phyloP scores from a whole-genome alignment of 805 yeast species.

The Novakomyces olei region DNA sequence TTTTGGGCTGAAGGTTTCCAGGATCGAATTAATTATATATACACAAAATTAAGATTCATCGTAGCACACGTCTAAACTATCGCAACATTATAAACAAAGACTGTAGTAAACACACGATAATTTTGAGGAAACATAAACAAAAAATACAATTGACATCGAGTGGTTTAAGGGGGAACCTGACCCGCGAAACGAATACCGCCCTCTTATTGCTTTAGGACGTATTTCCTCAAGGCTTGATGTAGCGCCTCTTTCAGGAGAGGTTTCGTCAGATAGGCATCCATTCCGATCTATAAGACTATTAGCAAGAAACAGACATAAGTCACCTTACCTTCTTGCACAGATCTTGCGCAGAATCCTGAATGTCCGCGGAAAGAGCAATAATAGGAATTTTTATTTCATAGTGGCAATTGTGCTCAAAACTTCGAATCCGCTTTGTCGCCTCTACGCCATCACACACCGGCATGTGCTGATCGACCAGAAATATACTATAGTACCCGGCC shows the following conservation, averaged over 20 bases:
- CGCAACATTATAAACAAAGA: too few relatives aligned
- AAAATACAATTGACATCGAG: too few relatives aligned
- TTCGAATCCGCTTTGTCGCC: conserved; percentile 1
- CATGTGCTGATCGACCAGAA: conserved; percentile 4
- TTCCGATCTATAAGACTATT: conserved; percentile 1
- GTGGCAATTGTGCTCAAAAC: not conserved
- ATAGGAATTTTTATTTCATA: not conserved
- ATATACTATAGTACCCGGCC: not conserved
- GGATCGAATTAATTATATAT: too few relatives aligned
- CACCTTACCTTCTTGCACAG: too few relatives aligned
- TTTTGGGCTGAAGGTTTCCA: too few relatives aligned
- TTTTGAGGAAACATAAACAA: too few relatives aligned
- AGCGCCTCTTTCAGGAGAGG: not conserved
- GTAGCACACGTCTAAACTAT: too few relatives aligned
- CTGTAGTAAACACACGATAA: too few relatives aligned
- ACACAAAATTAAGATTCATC: too few relatives aligned
- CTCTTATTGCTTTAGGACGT: not conserved
- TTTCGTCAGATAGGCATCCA: conserved; percentile 1
- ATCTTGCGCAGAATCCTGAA: conserved; percentile 1
- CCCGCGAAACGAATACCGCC: not conserved
- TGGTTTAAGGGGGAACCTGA: too few relatives aligned
- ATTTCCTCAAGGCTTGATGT: not conserved
- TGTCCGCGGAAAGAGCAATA: conserved; percentile 4
- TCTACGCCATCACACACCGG: conserved; percentile 4
- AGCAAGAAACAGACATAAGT: too few relatives aligned